A percentile compares a stretch with the other conserved stretches of the same genome.
These are phyloP conservation scores for Leptodermis oblonga DNA, from an alignment of 257 asterid species.

Conservation along the genomic window DNA sequence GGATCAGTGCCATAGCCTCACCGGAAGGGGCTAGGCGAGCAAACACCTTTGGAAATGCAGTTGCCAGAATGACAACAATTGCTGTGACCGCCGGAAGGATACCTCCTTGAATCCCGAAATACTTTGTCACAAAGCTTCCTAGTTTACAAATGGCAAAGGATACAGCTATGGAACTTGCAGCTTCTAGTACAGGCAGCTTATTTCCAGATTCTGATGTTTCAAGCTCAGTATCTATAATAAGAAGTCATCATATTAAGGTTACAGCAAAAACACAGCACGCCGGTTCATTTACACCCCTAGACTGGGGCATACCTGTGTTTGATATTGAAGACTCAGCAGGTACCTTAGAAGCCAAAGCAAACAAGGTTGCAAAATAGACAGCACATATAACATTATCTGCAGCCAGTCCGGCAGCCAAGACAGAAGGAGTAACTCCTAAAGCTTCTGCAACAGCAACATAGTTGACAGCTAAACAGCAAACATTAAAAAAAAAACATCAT, in stretches of 20 bases:
- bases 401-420: constrained; percentile 90
- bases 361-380: constrained; percentile 65
- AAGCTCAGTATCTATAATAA: constrained; percentile 33
- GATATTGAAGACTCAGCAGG: constrained; percentile 64
- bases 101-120: constrained; percentile 80
- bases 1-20: constrained; percentile 82
- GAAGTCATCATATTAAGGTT: constrained; percentile 9
- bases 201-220: constrained; percentile 37
- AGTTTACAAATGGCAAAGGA: constrained; percentile 73
- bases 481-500: constrained; percentile 10
- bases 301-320: constrained; percentile 37
- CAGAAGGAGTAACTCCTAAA: constrained; percentile 77
- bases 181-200: constrained; percentile 68
- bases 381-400: constrained; percentile 99
- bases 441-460: constrained; percentile 94
- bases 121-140: constrained; percentile 43
- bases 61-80: constrained; percentile 69
- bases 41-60: constrained; percentile 64
- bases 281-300: no score
- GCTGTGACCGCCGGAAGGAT: constrained; percentile 80
- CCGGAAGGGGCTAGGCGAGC: constrained; percentile 86
- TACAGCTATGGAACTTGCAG: constrained; percentile 67
- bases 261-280: no score
- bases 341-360: constrained; percentile 75
- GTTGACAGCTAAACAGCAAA: constrained; percentile 65